Conservation (phyloP, 2,329 filamentous ascomycete genomes). For the Phoma sp. region DNA sequence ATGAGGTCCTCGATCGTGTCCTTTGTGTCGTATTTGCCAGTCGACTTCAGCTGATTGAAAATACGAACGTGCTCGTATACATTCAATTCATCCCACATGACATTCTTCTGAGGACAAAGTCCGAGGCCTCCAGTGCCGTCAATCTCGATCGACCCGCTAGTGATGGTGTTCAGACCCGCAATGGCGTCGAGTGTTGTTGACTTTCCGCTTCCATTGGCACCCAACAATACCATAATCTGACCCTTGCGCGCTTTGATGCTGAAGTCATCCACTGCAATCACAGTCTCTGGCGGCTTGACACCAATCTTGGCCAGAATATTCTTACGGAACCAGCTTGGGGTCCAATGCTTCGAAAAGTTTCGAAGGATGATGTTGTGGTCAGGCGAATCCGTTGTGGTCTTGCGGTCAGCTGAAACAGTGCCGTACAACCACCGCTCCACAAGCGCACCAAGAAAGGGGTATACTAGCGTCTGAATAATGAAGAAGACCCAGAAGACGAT, state of each 20-base stretch:
- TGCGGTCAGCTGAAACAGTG: conserved; percentile 65
- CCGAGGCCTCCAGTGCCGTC: conserved; percentile 81
- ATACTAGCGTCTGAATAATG: conserved; percentile 76
- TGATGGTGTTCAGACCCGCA: conserved; percentile 78
- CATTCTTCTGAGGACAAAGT: conserved; percentile 91
- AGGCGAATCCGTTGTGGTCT: conserved; percentile 45
- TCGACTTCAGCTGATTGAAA: conserved; percentile 81
- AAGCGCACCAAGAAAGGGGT: conserved; percentile 75
- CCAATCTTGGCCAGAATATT: conserved; percentile 55
- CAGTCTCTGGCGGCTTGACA: conserved; percentile 63
- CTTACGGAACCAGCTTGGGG: conserved; percentile 65
- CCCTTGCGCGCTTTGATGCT: conserved; percentile 74
- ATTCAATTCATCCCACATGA: conserved; percentile 87
- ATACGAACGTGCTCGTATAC: conserved; percentile 84
- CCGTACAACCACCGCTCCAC: conserved; percentile 79
- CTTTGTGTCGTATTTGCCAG: conserved; percentile 58
- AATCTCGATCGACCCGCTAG: conserved; percentile 76
- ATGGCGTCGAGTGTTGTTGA: conserved; percentile 89
- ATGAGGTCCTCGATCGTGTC: conserved; percentile 69
- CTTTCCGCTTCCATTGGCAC: conserved; percentile 90
- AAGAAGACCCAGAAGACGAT: conserved; percentile 80
- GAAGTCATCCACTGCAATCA: conserved; percentile 79
- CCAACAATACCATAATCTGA: conserved; percentile 84
- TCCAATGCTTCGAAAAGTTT: conserved; percentile 79
- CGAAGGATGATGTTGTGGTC: conserved; percentile 70